Evolutionary conservation across 768 basidiomycete genomes (phyloP).

Genomic region (Pleurotus eryngii): DNA sequence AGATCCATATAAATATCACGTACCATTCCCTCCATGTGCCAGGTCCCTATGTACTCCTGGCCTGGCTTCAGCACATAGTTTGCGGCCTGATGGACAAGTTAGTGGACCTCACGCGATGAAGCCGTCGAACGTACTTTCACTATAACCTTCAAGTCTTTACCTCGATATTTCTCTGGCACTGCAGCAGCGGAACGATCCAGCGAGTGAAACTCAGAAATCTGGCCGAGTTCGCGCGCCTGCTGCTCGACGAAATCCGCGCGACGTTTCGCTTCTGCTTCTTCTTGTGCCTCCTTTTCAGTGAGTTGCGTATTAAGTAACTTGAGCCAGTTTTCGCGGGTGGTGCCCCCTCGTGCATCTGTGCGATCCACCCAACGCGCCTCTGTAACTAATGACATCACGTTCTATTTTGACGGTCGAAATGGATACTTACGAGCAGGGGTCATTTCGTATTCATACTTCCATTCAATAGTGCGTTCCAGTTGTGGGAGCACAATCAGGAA

Average conservation of each 20-base stretch:
- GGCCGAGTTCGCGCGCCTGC: neutral
- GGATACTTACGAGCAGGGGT: neutral
- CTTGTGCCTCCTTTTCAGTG: neutral
- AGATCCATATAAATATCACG: too few relatives aligned
- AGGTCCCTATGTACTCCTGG: conserved; percentile 13
- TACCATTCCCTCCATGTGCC: conserved; percentile 17
- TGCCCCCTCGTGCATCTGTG: neutral
- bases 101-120: neutral
- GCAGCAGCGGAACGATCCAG: neutral
- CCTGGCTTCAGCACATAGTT: conserved; percentile 13
- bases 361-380: too few relatives aligned
- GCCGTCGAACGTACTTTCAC: neutral
- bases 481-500: conserved; percentile 13
- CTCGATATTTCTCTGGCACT: neutral
- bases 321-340: neutral
- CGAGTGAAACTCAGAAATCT: neutral
- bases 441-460: neutral
- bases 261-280: neutral
- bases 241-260: neutral
- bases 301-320: neutral
- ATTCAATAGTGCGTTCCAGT: conserved; percentile 8
- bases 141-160: neutral
- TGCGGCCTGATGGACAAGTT: conserved; percentile 8
- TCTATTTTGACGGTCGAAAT: too few relatives aligned
- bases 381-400: too few relatives aligned